These are phyloP conservation scores for Sporothrix brasiliensis DNA, from an alignment of 2,329 filamentous ascomycete species.

Conservation along the genomic window DNA sequence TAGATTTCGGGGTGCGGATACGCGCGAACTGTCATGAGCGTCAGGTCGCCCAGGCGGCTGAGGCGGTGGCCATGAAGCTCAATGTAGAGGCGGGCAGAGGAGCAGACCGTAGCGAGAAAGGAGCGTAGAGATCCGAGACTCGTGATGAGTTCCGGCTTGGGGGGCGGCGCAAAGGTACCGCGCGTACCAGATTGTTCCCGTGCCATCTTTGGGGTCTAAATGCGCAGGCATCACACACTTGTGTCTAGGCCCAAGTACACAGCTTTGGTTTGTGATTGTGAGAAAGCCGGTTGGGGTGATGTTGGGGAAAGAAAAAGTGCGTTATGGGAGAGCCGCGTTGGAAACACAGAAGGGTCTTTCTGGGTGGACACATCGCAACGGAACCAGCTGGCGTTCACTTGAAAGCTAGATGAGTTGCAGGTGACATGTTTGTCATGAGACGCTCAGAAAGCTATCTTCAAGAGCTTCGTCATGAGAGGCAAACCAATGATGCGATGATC, in stretches of 20 bases:
- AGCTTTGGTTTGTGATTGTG: too few species aligned
- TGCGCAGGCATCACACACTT: not conserved
- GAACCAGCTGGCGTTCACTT: not conserved
- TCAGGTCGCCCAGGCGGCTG: slow-evolving; percentile 36
- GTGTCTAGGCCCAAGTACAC: not conserved
- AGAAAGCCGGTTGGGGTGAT: too few species aligned
- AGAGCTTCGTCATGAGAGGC: not conserved
- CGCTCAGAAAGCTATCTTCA: not conserved
- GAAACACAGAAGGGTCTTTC: not conserved
- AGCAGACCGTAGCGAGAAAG: slow-evolving; percentile 23
- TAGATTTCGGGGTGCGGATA: slow-evolving; percentile 24
- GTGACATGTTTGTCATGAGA: not conserved
- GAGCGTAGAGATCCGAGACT: not conserved
- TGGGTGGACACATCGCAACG: not conserved
- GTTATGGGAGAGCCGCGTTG: not conserved
- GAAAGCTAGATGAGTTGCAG: not conserved
- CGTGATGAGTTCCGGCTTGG: slow-evolving; percentile 3
- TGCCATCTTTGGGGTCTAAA: not conserved
- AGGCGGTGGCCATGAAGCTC: slow-evolving; percentile 37
- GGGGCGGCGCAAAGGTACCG: not conserved
- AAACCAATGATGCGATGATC: not conserved
- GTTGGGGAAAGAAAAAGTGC: too few species aligned
- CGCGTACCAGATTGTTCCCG: not conserved
- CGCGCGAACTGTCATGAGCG: slow-evolving; percentile 35
- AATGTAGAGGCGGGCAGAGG: slow-evolving; percentile 34